These are phyloP conservation scores for Globisporangium orthogonon DNA, from an alignment of 352 stramenopile species.

Conservation along the genomic window DNA sequence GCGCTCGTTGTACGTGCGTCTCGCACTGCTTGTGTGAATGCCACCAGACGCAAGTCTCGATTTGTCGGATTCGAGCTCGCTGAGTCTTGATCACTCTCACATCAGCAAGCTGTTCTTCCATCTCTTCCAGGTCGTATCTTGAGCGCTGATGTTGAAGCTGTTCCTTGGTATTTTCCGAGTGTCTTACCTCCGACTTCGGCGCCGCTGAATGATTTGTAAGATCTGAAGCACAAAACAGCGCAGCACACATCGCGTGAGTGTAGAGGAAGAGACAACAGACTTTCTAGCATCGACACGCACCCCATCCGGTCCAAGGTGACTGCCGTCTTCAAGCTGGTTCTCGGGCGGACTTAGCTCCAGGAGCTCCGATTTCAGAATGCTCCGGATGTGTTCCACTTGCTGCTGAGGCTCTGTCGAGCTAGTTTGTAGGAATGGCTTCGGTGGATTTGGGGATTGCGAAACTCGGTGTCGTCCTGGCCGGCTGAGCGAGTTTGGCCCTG, in stretches of 20 bases:
- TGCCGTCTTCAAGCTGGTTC: conserved; percentile 51
- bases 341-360: conserved; percentile 25
- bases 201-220: conserved; percentile 54
- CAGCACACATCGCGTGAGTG: neutral
- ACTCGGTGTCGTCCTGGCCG: neutral
- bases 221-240: conserved; percentile 18
- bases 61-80: too few species aligned
- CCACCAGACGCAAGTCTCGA: too few species aligned
- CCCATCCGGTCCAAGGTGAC: conserved; percentile 34
- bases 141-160: too few species aligned
- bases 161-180: too few species aligned
- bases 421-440: conserved; percentile 3
- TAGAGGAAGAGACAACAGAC: neutral
- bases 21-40: too few species aligned
- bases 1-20: too few species aligned
- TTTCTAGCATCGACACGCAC: conserved; percentile 17
- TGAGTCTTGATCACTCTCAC: too few species aligned
- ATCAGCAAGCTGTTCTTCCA: too few species aligned
- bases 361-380: conserved; percentile 43
- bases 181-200: conserved; percentile 21
- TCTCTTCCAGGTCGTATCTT: too few species aligned
- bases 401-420: conserved; percentile 10
- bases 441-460: neutral
- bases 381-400: conserved; percentile 46
- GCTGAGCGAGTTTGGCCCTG: conserved; percentile 4